Base-by-base conservation (phyloP, 1,284 basidiomycete genomes). In the Ceratobasidium theobromae region DNA sequence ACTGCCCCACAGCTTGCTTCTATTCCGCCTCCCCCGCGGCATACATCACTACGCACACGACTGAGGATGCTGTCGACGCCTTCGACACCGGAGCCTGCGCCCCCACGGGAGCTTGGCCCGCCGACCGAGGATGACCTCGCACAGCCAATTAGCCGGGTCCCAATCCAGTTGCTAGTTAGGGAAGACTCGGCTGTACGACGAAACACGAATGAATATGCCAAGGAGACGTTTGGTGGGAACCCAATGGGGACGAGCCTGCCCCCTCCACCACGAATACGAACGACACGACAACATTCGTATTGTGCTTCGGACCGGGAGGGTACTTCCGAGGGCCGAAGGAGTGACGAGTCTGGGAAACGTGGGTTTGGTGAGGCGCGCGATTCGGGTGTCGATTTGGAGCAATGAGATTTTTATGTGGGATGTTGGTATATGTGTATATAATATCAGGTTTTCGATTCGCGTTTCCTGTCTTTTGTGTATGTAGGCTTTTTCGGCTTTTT, bases 1-100 rank as follows among this genome's bases (percentile, higher is more conserved):
- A 41, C 48, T 8, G 5, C 33, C 23, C 18, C 23, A n/a, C 38
- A 14, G n/a, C 33, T 18, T 28, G 33, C 18, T 11, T 12, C 16
- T 1, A 12, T 18, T 55, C 18, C 28, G n/a, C 23, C 25, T 41
- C 53, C 48, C n/a, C 49, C 49, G 25, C 30, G 49, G 14, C 38
- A 48, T 40, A 27, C 60, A 4, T 53, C 40, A 25, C 51, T 64
- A 38, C 35, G 49, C 25, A 64, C 60, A 23, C 48, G 60, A n/a
- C 40, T 64, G 38, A 52, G 60, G 38, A 64, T 64, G 49, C 23
- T 64, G 38, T 64, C 60, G 5, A 40, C 60, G 23, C 49, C 60
- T 9, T 64, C 60, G n/a, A 49, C 60, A 12, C 60, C 60, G 9
- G 48, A 52, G 23, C 60, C 60, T 5, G 45, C 48, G 33, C 57